Base-by-base conservation (phyloP, 805 yeast species). In the Suhomyces sp. region DNA sequence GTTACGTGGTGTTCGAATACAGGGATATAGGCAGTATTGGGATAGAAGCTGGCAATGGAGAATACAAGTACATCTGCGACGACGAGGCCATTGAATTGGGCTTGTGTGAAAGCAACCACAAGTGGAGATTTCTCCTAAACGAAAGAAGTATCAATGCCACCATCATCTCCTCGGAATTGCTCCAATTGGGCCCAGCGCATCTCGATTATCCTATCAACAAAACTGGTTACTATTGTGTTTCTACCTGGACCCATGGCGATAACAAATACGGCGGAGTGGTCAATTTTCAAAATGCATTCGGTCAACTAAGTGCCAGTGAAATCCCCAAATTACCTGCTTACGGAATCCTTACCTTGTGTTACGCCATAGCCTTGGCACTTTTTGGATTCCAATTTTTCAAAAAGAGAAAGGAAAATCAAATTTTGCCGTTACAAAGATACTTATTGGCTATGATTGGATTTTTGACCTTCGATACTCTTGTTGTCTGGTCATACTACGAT, bases 141-240 rank as follows among this genome's bases (percentile, higher is more conserved):
- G 56, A 65, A 17, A 68, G 72, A 35, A 58, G 65, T 8, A 63
- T 70, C 28, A 68, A 72, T 40, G 72, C 81, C 20, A 73, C 76
- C 26, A 74, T 90, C 14, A 59, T 73, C 51, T 74, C 87, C 0
- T 68, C 76, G 21, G 65, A 69, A 28, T 63, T 88, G 47, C 66
- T 71, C 17, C 66, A 73, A 4, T 62, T 74, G 31, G 91, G 91
- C 3, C 68, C 74, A 19, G 77, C 78, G 27, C 75, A 77, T 27
- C 60, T 81, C 39, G 69, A 74, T 24, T 93, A 88, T 51, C 68
- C 69, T 4, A 77, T 93, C 28, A 65, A 70, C 38, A 70, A 73
- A 39, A 88, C 98, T 1, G 98, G 98, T 5, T 93, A 83, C 60
- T 93, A 90, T 63, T 93, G 98, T 68, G 83, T 91, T 26, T 80